A percentile compares a stretch with the other conserved stretches of the same genome.
phyloP scores from a whole-genome alignment of 306 rosid species.

The Glycyrrhiza uralensis region DNA sequence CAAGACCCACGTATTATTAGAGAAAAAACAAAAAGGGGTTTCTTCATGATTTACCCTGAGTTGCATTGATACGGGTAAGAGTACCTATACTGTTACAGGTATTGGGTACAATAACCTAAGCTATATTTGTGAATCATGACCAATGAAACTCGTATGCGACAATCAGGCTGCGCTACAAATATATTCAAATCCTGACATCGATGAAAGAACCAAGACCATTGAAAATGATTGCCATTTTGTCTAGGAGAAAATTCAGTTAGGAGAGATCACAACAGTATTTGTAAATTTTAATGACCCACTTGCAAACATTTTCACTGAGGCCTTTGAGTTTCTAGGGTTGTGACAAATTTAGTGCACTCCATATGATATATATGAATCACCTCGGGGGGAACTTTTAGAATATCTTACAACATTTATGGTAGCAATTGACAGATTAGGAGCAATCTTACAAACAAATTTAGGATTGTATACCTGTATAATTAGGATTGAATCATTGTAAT shows the following conservation, averaged over 20 bases:
- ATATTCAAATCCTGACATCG: background rate
- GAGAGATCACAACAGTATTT: background rate
- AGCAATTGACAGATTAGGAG: background rate
- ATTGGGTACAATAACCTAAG: background rate
- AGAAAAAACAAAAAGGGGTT: background rate
- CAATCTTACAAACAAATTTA: background rate
- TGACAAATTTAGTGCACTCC: background rate
- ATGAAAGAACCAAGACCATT: background rate
- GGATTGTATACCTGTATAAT: background rate
- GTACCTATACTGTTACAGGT: background rate
- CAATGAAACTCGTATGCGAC: background rate
- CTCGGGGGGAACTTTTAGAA: background rate
- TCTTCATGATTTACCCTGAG: slow-evolving; percentile 3
- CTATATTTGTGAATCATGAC: background rate
- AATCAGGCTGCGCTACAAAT: background rate
- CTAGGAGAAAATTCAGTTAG: background rate
- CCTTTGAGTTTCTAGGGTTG: background rate
- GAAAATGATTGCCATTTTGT: background rate
- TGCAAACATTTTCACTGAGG: background rate
- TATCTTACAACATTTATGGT: background rate
- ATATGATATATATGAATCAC: too few relatives aligned
- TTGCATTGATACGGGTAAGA: background rate
- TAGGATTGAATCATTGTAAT: background rate
- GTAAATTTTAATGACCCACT: background rate
- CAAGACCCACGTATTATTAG: background rate